These are phyloP conservation scores for Piloderma croceum DNA, from an alignment of 768 basidiomycete genomes.

Conservation along the genomic window DNA sequence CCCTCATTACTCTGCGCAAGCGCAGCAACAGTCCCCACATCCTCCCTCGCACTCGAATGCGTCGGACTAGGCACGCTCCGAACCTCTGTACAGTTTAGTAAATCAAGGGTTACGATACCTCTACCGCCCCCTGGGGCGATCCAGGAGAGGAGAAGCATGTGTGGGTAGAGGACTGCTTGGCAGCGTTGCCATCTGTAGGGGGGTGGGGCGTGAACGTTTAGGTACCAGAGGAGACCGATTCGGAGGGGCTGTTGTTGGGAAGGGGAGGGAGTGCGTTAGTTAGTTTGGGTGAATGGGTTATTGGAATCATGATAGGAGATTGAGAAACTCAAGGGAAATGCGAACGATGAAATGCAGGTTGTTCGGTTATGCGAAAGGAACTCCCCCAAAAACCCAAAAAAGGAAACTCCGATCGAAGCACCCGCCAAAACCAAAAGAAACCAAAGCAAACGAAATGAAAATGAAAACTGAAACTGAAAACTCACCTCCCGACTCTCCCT, in stretches of 20 bases:
- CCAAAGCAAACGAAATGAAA: no score
- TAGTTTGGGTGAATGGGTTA: not conserved
- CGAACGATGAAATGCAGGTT: no score
- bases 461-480: no score
- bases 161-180: slow-evolving; percentile 77
- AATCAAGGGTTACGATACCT: slow-evolving; percentile 80
- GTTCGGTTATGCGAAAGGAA: no score
- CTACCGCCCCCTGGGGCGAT: slow-evolving; percentile 75
- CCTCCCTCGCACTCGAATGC: slow-evolving; percentile 76
- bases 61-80: slow-evolving; percentile 76
- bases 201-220: slow-evolving; percentile 82
- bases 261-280: slow-evolving; percentile 8
- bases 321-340: not conserved
- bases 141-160: slow-evolving; percentile 84
- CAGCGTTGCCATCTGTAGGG: slow-evolving; percentile 80
- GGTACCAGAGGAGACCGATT: slow-evolving; percentile 83
- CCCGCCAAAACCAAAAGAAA: no score
- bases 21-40: slow-evolving; percentile 84
- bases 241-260: slow-evolving; percentile 63
- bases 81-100: slow-evolving; percentile 82
- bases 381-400: no score
- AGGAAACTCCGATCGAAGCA: no score
- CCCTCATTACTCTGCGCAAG: slow-evolving; percentile 47
- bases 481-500: slow-evolving; percentile 41
- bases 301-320: not conserved